Conservation (phyloP, 1,139 yeast species). For the Hansenula sp. region DNA sequence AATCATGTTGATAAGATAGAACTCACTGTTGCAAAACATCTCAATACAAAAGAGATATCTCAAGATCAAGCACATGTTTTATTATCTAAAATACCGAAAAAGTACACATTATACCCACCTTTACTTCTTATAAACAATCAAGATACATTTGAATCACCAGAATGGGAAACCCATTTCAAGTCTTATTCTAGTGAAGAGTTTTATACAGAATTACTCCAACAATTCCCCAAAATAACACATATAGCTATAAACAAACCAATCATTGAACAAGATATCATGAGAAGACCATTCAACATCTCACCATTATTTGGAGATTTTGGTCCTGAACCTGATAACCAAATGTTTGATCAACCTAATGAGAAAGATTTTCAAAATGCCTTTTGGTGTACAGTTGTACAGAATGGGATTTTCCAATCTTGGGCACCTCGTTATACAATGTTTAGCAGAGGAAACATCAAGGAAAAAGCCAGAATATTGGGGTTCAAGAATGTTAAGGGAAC, state of each 20-base stretch:
- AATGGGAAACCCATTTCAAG: conserved; percentile 30
- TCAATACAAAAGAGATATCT: neutral
- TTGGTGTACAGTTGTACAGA: conserved; percentile 72
- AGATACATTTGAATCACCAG: conserved; percentile 34
- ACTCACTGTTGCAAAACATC: neutral
- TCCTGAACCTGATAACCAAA: conserved; percentile 25
- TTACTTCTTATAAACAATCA: conserved; percentile 48
- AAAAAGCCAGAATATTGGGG: conserved; percentile 59
- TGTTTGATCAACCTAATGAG: conserved; percentile 34
- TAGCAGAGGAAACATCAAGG: conserved; percentile 83
- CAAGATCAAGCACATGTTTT: neutral
- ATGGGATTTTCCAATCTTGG: conserved; percentile 78
- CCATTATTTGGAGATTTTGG: conserved; percentile 71
- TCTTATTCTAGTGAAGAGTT: conserved; percentile 6
- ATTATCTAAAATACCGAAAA: conserved; percentile 17
- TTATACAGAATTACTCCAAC: conserved; percentile 22
- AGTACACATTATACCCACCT: conserved; percentile 66
- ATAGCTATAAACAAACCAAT: conserved; percentile 73
- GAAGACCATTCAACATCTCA: conserved; percentile 56
- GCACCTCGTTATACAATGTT: conserved; percentile 87
- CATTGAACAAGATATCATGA: conserved; percentile 46
- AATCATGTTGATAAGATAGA: neutral
- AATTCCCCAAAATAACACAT: conserved; percentile 42
- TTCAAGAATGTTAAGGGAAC: conserved; percentile 33
- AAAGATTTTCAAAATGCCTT: conserved; percentile 48